Evolutionary conservation across 139 green algal genomes (phyloP), one percentile per base, ranked within the genome.

Genomic region (Haematococcus sp.): DNA sequence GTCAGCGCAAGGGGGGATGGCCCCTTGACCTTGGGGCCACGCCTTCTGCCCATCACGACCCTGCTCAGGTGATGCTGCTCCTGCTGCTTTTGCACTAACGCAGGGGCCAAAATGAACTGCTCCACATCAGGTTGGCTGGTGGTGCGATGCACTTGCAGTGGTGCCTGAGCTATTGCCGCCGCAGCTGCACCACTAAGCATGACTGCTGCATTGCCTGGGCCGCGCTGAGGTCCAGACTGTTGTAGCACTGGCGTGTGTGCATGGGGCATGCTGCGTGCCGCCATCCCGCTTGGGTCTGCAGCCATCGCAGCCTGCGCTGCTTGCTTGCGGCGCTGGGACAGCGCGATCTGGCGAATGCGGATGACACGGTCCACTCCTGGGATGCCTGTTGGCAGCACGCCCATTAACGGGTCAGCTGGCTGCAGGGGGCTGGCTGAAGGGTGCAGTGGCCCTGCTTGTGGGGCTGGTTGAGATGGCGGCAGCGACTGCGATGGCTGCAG

Each of bases 261-360:
- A 28, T 22, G 3, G 3, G 3, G n/a, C 25, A 22, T 22, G 11
- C 30, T 4, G 25, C 23, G 2, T 65, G 58, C 58, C 11, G 23
- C n/a, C 17, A 9, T n/a, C 11, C 11, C n/a, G 4, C 25, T 5
- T 59, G 35, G 16, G 58, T 33, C 64, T 71, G 64, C 15, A 27
- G 19, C 15, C 59, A 30, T 11, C 34, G 58, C 25, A 40, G n/a
- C 25, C 34, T 22, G 3, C 17, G 58, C 58, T 35, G 23, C 25
- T 34, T 28, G n/a, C 58, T 65, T 65, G n/a, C 58, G 58, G 23
- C 58, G 23, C 58, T 65, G 58, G 11, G 58, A 65, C 4, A 65
- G 58, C n/a, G 58, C 30, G 58, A 65, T 65, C 25, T 65, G 58
- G n/a, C 58, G 23, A n/a, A 65, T 65, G 58, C 58, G 58, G 11